Conservation (phyloP, 2,329 filamentous ascomycete genomes). For the Xylaria sp. region DNA sequence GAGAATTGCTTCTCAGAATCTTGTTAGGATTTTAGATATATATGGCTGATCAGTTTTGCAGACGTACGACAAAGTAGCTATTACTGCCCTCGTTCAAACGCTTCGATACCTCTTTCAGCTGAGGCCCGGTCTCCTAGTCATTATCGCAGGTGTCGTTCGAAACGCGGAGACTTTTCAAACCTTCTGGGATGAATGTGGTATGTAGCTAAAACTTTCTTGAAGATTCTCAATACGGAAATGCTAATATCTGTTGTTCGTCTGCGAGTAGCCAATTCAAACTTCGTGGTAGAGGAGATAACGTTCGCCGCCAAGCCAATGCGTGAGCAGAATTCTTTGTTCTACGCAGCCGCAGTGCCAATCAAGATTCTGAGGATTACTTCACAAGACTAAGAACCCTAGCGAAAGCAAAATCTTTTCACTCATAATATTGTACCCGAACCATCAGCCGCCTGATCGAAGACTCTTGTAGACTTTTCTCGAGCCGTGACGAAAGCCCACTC, state of each 20-base stretch:
- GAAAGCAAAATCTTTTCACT: neutral
- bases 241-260: constrained; percentile 21
- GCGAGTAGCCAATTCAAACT: constrained; percentile 47
- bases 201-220: constrained; percentile 45
- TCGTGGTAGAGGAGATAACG: constrained; percentile 52
- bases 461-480: neutral
- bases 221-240: neutral
- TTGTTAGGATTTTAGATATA: neutral
- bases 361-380: constrained; percentile 44
- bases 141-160: constrained; percentile 70
- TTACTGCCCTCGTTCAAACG: constrained; percentile 66
- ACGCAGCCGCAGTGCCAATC: constrained; percentile 50
- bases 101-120: constrained; percentile 65
- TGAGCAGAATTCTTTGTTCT: constrained; percentile 59
- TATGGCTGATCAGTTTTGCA: constrained; percentile 44
- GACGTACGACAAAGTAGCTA: constrained; percentile 70
- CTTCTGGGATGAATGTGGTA: constrained; percentile 68
- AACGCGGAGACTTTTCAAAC: constrained; percentile 69
- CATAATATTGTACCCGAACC: neutral
- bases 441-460: neutral
- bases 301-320: constrained; percentile 56
- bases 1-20: constrained; percentile 16
- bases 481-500: neutral
- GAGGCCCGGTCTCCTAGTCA: constrained; percentile 60
- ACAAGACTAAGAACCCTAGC: neutral